phyloP scores from a whole-genome alignment of 2,329 filamentous ascomycete genomes.

The Colletotrichum karsti region DNA sequence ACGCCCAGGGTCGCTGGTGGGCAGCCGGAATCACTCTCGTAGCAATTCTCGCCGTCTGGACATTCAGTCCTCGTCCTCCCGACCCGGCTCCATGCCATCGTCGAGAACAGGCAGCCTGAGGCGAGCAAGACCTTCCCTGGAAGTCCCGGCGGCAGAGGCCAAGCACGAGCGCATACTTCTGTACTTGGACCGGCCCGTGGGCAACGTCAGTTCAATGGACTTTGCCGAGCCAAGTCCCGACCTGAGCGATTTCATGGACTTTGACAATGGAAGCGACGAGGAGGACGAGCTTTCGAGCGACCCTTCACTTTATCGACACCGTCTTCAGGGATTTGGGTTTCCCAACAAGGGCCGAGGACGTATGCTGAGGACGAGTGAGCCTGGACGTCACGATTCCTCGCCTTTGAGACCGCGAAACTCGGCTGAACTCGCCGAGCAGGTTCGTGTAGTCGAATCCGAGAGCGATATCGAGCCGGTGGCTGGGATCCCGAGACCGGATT shows the following conservation, averaged over 20 bases:
- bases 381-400: conserved; percentile 13
- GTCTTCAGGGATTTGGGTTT: not conserved
- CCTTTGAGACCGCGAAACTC: conserved; percentile 9
- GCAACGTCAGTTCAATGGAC: conserved; percentile 35
- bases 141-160: not conserved
- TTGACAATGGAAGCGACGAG: conserved; percentile 36
- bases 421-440: not conserved
- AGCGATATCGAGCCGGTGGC: conserved; percentile 31
- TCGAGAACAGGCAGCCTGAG: conserved; percentile 6
- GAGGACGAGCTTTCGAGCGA: conserved; percentile 28
- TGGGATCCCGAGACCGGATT: conserved; percentile 49
- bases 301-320: not conserved
- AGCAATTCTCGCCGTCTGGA: conserved; percentile 1
- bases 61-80: not conserved
- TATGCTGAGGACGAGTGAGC: conserved; percentile 4
- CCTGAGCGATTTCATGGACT: conserved; percentile 48
- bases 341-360: conserved; percentile 6
- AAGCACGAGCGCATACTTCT: conserved; percentile 40
- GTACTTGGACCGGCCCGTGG: conserved; percentile 40
- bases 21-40: not conserved
- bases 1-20: not conserved
- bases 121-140: not conserved
- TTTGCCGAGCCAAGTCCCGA: conserved; percentile 45
- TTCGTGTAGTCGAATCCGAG: conserved; percentile 30
- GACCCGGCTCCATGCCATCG: not conserved